A percentile compares a stretch with the other conserved stretches of the same genome.
phyloP scores from a whole-genome alignment of 495 filamentous ascomycete species.

The Penicillium turbatum region DNA sequence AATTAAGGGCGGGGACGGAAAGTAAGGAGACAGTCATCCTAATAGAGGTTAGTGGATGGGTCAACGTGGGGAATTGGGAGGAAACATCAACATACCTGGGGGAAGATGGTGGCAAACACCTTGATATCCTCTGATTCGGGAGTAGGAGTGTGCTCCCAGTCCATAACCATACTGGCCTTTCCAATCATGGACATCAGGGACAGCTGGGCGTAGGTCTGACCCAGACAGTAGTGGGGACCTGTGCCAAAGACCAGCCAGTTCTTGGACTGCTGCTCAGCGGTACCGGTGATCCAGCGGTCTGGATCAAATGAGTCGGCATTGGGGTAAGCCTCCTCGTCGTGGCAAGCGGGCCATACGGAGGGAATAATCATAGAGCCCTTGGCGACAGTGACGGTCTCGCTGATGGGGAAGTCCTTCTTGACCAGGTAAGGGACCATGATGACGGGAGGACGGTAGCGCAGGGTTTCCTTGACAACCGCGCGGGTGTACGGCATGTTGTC shows the following conservation, averaged over 20 bases:
- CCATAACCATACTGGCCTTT: slow-evolving; percentile 83
- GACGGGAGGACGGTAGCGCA: slow-evolving; percentile 94
- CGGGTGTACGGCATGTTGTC: slow-evolving; percentile 88
- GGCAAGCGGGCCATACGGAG: slow-evolving; percentile 81
- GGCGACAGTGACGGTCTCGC: slow-evolving; percentile 78
- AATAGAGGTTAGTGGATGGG: slow-evolving; percentile 17
- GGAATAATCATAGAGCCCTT: slow-evolving; percentile 96
- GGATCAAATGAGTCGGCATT: slow-evolving; percentile 82
- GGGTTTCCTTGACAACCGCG: slow-evolving; percentile 86
- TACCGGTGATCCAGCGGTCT: slow-evolving; percentile 87
- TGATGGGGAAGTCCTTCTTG: slow-evolving; percentile 95
- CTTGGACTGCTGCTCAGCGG: slow-evolving; percentile 87
- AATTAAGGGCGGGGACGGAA: slow-evolving; percentile 41
- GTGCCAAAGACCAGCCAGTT: slow-evolving; percentile 98
- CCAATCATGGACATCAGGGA: slow-evolving; percentile 90
- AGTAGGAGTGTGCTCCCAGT: slow-evolving; percentile 88
- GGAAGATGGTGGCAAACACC: slow-evolving; percentile 98
- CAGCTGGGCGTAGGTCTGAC: slow-evolving; percentile 86
- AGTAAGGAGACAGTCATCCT: slow-evolving; percentile 43
- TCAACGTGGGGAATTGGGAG: neutral
- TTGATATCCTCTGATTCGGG: slow-evolving; percentile 86
- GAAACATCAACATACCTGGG: slow-evolving; percentile 61
- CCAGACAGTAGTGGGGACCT: slow-evolving; percentile 94
- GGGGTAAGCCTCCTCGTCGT: slow-evolving; percentile 89
- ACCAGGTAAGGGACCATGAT: slow-evolving; percentile 95